A percentile compares a stretch with the other conserved stretches of the same genome.
Conservation (phyloP, 345 rosid genomes). For the Bruguiera gymnorhiza region DNA sequence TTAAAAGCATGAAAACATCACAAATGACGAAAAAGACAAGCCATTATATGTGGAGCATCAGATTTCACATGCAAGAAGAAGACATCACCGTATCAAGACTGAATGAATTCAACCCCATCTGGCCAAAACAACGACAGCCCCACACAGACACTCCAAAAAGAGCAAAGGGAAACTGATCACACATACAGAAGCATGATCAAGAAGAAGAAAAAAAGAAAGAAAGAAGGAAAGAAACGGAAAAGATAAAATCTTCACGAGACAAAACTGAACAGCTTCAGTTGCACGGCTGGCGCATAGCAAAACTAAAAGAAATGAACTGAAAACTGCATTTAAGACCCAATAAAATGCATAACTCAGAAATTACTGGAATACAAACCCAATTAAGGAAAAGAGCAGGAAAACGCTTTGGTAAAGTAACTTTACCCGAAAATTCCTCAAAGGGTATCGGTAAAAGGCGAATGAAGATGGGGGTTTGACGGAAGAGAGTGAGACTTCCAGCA, state of each 20-base stretch:
- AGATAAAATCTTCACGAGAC: neutral
- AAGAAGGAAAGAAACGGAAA: neutral
- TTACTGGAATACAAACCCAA: too few species aligned
- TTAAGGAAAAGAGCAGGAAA: neutral
- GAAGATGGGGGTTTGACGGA: neutral
- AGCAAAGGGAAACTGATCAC: slow-evolving; percentile 2
- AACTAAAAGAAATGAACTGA: neutral
- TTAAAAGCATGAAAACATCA: neutral
- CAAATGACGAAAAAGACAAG: too few species aligned
- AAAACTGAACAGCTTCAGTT: neutral
- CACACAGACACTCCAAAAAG: neutral
- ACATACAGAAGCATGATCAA: neutral
- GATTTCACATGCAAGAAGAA: slow-evolving; percentile 1
- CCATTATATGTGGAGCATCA: neutral
- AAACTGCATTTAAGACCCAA: neutral
- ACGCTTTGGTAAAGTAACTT: neutral
- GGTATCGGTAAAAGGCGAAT: neutral
- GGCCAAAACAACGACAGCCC: neutral
- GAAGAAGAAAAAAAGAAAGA: neutral
- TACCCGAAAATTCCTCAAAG: slow-evolving; percentile 8
- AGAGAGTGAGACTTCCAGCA: neutral
- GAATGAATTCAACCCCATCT: neutral
- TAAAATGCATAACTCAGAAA: neutral
- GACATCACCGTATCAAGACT: too few species aligned
- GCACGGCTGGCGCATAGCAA: neutral